Evolutionary conservation across 1,284 basidiomycete species (phyloP).

Genomic region (Sanghuangporus sanghuang): DNA sequence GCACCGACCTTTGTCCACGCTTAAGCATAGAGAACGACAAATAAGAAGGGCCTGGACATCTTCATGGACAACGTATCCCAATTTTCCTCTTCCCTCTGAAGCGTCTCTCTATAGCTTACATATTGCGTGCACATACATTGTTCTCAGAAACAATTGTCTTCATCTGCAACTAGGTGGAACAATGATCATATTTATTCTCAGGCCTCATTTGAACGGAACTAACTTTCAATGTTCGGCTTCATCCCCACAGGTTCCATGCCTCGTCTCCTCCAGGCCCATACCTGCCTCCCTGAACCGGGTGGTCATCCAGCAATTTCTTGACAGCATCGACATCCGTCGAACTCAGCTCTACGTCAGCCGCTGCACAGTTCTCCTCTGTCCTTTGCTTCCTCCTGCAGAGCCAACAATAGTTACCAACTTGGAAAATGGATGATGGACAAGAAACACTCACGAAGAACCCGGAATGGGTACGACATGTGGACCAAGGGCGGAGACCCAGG

Average conservation of each 20-base stretch:
- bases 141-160: no score
- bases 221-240: background rate
- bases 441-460: conserved; percentile 31
- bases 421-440: background rate
- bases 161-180: no score
- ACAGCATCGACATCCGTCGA: conserved; percentile 30
- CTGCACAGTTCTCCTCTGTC: conserved; percentile 32
- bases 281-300: conserved; percentile 21
- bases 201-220: no score
- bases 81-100: no score
- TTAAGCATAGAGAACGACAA: no score
- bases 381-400: conserved; percentile 27
- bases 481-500: conserved; percentile 44
- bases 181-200: no score
- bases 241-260: background rate
- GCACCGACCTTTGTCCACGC: no score
- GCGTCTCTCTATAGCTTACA: no score
- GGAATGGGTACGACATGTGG: conserved; percentile 41
- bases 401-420: background rate
- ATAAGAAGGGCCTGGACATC: no score
- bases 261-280: conserved; percentile 4
- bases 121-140: no score
- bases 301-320: conserved; percentile 18
- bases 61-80: no score
- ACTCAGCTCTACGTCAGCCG: conserved; percentile 31